These are phyloP conservation scores for Arabidopsis arenosa DNA, from an alignment of 345 rosid genomes.

Conservation along the genomic window DNA sequence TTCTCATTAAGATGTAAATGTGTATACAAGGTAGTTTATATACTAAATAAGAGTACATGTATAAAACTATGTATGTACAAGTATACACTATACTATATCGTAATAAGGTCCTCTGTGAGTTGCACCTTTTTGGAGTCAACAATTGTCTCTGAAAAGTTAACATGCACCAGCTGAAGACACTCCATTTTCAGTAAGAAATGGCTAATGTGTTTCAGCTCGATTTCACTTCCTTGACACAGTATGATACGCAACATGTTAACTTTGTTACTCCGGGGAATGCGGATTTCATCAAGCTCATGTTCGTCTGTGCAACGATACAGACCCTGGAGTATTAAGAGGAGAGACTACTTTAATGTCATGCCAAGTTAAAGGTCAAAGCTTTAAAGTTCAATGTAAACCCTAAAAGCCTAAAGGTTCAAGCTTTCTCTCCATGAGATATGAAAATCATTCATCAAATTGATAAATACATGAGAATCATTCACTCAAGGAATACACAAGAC, in stretches of 20 bases:
- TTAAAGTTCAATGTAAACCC: too few relatives aligned
- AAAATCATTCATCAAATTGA: too few relatives aligned
- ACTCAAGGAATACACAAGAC: too few relatives aligned
- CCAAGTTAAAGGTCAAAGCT: too few relatives aligned
- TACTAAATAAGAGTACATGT: too few relatives aligned
- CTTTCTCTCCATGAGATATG: too few relatives aligned
- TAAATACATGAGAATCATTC: too few relatives aligned
- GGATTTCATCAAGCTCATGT: background rate
- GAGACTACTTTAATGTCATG: background rate
- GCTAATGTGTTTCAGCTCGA: conserved; percentile 7
- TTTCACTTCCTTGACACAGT: background rate
- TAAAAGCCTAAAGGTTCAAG: too few relatives aligned
- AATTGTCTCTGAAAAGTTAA: background rate
- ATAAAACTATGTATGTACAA: too few relatives aligned
- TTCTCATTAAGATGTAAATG: too few relatives aligned
- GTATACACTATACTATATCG: too few relatives aligned
- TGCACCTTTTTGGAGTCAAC: background rate
- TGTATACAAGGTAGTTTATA: too few relatives aligned
- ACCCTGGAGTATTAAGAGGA: conserved; percentile 14
- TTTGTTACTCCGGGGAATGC: background rate
- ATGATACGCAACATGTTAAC: background rate
- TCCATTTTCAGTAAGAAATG: background rate
- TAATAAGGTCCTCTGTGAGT: background rate
- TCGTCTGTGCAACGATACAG: background rate
- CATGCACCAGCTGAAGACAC: background rate